A percentile compares a stretch with the other conserved stretches of the same genome.
phyloP scores from a whole-genome alignment of 2,329 filamentous ascomycete species.

The Fusarium musae region DNA sequence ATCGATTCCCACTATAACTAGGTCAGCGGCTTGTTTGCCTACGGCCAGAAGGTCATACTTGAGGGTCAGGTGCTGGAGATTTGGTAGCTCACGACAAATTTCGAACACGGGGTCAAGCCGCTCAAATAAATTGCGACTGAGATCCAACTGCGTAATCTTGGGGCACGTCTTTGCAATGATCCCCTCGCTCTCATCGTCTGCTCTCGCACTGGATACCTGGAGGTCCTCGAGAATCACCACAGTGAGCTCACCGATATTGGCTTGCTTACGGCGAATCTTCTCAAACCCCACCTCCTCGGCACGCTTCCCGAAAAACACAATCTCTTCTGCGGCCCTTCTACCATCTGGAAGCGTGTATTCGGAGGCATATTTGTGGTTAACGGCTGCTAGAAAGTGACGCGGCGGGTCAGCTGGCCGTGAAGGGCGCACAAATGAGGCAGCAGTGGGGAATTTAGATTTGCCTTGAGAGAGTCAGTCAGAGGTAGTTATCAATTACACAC shows the following conservation, averaged over 20 bases:
- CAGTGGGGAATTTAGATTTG: constrained; percentile 72
- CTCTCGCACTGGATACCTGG: constrained; percentile 61
- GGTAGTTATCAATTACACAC: not conserved
- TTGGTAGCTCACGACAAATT: constrained; percentile 77
- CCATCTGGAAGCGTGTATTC: constrained; percentile 55
- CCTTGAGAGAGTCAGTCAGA: constrained; percentile 49
- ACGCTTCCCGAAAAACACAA: constrained; percentile 81
- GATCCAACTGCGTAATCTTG: constrained; percentile 80
- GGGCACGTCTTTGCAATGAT: constrained; percentile 66
- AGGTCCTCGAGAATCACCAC: constrained; percentile 85
- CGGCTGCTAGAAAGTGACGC: constrained; percentile 80
- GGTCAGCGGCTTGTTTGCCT: constrained; percentile 27
- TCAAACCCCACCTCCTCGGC: constrained; percentile 96
- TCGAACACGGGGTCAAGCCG: constrained; percentile 72
- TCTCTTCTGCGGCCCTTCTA: constrained; percentile 57
- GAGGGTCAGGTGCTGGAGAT: constrained; percentile 73
- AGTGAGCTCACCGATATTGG: constrained; percentile 79
- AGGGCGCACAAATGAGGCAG: constrained; percentile 89
- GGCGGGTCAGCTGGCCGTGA: constrained; percentile 74
- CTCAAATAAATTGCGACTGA: constrained; percentile 86
- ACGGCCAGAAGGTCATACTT: constrained; percentile 65
- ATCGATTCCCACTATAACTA: constrained; percentile 75
- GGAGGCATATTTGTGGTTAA: constrained; percentile 85
- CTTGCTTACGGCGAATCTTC: constrained; percentile 85
- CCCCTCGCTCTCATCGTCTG: constrained; percentile 45